These are phyloP conservation scores for Colletotrichum sp. DNA, from an alignment of 2,329 filamentous ascomycete species.

Conservation along the genomic window DNA sequence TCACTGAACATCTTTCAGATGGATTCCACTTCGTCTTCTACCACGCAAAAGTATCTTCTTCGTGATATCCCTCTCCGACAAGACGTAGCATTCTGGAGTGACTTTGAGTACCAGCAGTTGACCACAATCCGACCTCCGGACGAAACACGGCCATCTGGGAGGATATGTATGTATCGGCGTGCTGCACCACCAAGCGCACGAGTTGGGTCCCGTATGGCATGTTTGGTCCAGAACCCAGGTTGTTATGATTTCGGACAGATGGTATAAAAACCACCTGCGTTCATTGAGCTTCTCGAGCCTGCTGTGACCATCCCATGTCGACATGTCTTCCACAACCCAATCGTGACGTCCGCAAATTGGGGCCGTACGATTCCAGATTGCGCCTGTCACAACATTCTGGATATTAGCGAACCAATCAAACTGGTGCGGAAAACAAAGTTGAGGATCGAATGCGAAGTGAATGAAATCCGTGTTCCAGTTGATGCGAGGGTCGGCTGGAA, in stretches of 20 bases:
- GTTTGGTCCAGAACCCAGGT: not conserved
- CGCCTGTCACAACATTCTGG: not conserved
- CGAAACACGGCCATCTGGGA: not conserved
- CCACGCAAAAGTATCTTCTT: not conserved
- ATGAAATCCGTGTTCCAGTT: not conserved
- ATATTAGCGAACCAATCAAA: not conserved
- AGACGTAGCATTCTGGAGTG: not conserved
- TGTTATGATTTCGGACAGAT: not conserved
- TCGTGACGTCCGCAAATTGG: accelerated
- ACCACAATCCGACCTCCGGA: not conserved
- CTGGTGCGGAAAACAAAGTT: not conserved
- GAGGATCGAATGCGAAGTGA: not conserved
- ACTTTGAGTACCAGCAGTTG: not conserved
- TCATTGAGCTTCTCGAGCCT: not conserved
- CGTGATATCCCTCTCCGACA: not conserved
- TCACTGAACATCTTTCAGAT: not conserved
- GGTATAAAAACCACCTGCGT: accelerated
- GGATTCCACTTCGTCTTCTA: not conserved
- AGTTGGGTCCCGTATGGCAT: not conserved
- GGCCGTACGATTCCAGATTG: accelerated
- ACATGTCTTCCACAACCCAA: not conserved
- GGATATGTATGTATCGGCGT: not conserved
- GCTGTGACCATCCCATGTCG: not conserved
- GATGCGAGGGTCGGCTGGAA: not conserved
- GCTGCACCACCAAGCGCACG: not conserved